A percentile compares a stretch with the other conserved stretches of the same genome.
phyloP scores from a whole-genome alignment of 1,284 basidiomycete species.

The Apiotrichum mycotoxinovorans region DNA sequence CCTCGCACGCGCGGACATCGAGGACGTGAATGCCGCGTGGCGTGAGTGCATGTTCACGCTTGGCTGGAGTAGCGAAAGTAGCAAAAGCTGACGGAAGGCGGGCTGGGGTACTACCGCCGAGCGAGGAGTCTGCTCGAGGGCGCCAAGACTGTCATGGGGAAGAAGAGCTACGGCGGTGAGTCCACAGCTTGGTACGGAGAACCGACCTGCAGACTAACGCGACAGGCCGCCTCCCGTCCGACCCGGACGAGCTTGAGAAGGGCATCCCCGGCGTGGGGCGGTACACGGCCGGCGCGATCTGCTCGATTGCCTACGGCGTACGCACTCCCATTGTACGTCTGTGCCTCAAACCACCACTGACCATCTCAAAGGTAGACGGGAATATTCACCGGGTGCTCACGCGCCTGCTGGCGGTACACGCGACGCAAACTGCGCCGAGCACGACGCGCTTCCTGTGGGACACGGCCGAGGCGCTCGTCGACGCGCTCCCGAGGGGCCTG shows the following conservation, averaged over 20 bases:
- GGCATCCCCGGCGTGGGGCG: conserved; percentile 85
- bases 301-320: conserved; percentile 83
- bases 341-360: neutral
- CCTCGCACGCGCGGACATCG: conserved; percentile 72
- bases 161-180: conserved; percentile 53
- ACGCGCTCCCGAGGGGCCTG: conserved; percentile 46
- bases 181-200: neutral
- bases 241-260: conserved; percentile 74
- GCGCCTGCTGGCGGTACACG: conserved; percentile 74
- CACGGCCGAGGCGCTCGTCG: conserved; percentile 67
- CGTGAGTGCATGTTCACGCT: too few species aligned
- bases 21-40: conserved; percentile 82
- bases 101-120: conserved; percentile 86
- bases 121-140: conserved; percentile 73
- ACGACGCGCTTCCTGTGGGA: conserved; percentile 79
- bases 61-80: too few species aligned
- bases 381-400: conserved; percentile 82
- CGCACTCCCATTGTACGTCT: conserved; percentile 72
- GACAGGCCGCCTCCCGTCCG: conserved; percentile 67
- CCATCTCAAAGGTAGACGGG: conserved; percentile 67
- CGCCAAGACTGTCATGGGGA: conserved; percentile 68
- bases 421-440: conserved; percentile 70
- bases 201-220: conserved; percentile 17
- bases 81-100: conserved; percentile 25
- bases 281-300: conserved; percentile 79